phyloP scores from a whole-genome alignment of 1,284 basidiomycete species.

The Baeospora myosura region DNA sequence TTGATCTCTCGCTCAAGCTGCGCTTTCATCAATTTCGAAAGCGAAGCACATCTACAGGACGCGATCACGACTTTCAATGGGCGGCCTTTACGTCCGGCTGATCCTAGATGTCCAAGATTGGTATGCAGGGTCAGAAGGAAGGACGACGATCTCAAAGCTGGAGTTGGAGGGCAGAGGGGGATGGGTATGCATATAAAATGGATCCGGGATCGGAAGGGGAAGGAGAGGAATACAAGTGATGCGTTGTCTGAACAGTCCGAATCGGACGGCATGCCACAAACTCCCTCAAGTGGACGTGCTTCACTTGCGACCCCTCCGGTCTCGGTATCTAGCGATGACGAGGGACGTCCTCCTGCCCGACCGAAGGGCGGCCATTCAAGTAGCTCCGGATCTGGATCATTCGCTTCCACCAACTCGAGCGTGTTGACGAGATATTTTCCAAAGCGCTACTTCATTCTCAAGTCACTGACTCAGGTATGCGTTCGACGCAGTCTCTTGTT shows the following conservation, averaged over 20 bases:
- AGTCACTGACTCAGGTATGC: constrained; percentile 73
- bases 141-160: constrained; percentile 84
- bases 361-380: constrained; percentile 57
- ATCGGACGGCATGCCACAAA: constrained; percentile 20
- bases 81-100: constrained; percentile 52
- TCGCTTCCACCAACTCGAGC: constrained; percentile 67
- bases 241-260: constrained; percentile 14
- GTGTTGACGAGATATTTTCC: constrained; percentile 73
- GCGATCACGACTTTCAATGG: constrained; percentile 76
- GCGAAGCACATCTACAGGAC: constrained; percentile 51
- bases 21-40: constrained; percentile 86
- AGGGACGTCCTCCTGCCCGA: constrained; percentile 20
- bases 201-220: constrained; percentile 56
- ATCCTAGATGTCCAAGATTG: constrained; percentile 69
- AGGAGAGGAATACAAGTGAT: constrained; percentile 14
- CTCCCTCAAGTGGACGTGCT: constrained; percentile 24
- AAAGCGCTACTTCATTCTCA: constrained; percentile 87
- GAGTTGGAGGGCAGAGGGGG: constrained; percentile 87
- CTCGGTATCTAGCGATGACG: constrained; percentile 36
- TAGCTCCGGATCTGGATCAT: constrained; percentile 56
- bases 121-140: constrained; percentile 81
- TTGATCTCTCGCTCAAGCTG: constrained; percentile 89
- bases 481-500: constrained; percentile 2
- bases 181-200: constrained; percentile 78
- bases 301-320: constrained; percentile 22